Evolutionary conservation across 164 flowering plant species (phyloP), one percentile per base, ranked within the genome.

Genomic region (Pachysandra terminalis): DNA sequence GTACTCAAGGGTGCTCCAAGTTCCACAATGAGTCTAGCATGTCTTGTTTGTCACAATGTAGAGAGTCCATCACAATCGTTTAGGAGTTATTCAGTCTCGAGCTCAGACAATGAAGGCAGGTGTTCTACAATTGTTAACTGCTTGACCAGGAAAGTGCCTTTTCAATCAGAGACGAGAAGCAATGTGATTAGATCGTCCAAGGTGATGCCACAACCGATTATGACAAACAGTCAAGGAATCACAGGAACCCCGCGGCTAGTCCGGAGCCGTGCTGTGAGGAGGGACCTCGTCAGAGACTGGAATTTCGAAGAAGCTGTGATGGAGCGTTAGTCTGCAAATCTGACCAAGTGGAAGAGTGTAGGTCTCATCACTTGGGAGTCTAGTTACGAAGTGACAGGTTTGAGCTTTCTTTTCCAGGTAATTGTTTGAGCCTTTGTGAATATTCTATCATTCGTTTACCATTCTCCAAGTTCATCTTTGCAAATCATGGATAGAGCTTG

Each of bases 51-150:
- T 79, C 89, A 89, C 41, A 73, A 83, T 49, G 92, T 87, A 49
- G 96, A 90, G 56, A 92, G 98, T 64, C 98, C 98, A 28, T 87
- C 98, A 3, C 96, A 89, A 62, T 92, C 98, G 15, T 90, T 90
- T 69, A 83, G 96, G 77, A 92, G 96, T 68, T 92, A 87, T 81
- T 90, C 95, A 6, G 87, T 85, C 54, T 89, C 98, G 28, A 87
- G 96, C 58, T 87, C 90, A 59, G 96, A 93, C 51, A 84, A 82
- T 32, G 96, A 89, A 9, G 95, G 91, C 41, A 78, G 96, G 68
- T 92, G 98, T 64, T 82, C 90, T 14, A 80, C 85, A 7, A 82
- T 90, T 12, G 84, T 84, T 21, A 83, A 70, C 75, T 93, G 95
- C 80, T 71, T 87, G 75, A 68, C 74, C 32, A 69, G 81, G 77